A percentile compares a stretch with the other conserved stretches of the same genome.
Conservation (phyloP, 495 filamentous ascomycete genomes). For the Penicillium simplicissimum region DNA sequence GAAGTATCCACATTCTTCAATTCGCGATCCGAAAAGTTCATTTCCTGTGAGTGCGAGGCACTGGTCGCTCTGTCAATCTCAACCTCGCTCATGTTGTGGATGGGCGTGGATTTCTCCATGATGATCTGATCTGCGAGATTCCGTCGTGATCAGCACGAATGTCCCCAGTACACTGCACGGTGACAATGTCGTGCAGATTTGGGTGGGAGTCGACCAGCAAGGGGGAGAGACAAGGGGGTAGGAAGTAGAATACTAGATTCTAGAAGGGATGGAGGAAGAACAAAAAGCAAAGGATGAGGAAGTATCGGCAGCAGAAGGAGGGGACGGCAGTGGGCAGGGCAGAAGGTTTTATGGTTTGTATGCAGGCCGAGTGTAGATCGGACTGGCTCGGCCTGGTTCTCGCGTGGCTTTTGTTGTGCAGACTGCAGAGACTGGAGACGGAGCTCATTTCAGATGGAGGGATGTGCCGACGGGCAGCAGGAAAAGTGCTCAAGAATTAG, state of each 20-base stretch:
- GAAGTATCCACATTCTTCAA: constrained; percentile 14
- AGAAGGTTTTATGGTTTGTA: constrained; percentile 26
- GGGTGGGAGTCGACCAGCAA: not conserved
- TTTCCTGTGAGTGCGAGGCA: constrained; percentile 12
- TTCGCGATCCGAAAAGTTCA: constrained; percentile 4
- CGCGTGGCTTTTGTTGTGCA: constrained; percentile 27
- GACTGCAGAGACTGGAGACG: constrained; percentile 5
- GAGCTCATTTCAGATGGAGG: not conserved
- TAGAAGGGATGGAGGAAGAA: not conserved
- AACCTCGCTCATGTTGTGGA: constrained; percentile 17
- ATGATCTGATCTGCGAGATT: not conserved
- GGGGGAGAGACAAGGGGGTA: constrained; percentile 3
- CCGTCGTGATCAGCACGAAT: not conserved
- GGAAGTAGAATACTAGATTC: not conserved
- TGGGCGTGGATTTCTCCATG: constrained; percentile 19
- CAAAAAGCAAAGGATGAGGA: not conserved
- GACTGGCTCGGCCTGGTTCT: constrained; percentile 8
- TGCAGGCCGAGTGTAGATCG: constrained; percentile 18
- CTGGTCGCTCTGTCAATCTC: constrained; percentile 14
- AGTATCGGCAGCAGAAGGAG: not conserved
- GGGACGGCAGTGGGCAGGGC: not conserved
- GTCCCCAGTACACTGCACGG: not conserved
- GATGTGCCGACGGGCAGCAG: not conserved
- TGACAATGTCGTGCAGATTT: not conserved
- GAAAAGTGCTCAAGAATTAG: not conserved